These are phyloP conservation scores for Solanum phureja DNA, from an alignment of 257 asterid species.

Conservation along the genomic window DNA sequence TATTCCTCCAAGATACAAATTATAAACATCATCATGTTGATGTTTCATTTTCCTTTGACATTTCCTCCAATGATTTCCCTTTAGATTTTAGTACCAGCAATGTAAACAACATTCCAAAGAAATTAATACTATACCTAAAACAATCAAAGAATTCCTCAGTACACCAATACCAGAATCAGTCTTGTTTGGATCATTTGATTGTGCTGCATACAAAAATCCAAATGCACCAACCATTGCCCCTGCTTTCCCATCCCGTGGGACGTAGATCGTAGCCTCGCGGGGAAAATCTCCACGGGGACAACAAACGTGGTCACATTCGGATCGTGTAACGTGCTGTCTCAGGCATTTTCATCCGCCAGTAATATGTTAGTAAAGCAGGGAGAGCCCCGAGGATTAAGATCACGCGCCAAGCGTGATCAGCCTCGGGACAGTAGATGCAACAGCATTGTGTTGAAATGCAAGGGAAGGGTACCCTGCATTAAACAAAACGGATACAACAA, in stretches of 20 bases:
- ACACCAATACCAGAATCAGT: constrained; percentile 32
- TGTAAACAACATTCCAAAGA: constrained; percentile 30
- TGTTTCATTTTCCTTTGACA: constrained; percentile 23
- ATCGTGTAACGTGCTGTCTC: too few species aligned
- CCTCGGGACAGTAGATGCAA: not conserved
- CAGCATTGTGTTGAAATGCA: not conserved
- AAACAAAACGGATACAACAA: not conserved
- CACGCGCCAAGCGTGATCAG: not conserved
- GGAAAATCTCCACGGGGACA: too few species aligned
- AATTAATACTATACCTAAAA: constrained; percentile 22
- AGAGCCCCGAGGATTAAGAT: too few species aligned
- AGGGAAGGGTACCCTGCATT: constrained; percentile 2
- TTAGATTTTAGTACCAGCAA: constrained; percentile 33
- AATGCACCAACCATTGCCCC: too few species aligned
- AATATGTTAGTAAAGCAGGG: too few species aligned
- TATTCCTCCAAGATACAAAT: not conserved
- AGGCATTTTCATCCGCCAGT: too few species aligned
- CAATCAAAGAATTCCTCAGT: constrained; percentile 28
- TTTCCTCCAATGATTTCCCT: constrained; percentile 42
- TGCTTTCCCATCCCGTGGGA: too few species aligned
- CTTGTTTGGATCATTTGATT: constrained; percentile 3
- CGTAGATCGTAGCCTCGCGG: too few species aligned
- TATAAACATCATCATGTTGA: not conserved
- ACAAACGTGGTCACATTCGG: too few species aligned
- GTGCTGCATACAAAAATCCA: too few species aligned